Evolutionary conservation across 2,329 filamentous ascomycete species (phyloP).

Genomic region (Rhinocladiella mackenziei): DNA sequence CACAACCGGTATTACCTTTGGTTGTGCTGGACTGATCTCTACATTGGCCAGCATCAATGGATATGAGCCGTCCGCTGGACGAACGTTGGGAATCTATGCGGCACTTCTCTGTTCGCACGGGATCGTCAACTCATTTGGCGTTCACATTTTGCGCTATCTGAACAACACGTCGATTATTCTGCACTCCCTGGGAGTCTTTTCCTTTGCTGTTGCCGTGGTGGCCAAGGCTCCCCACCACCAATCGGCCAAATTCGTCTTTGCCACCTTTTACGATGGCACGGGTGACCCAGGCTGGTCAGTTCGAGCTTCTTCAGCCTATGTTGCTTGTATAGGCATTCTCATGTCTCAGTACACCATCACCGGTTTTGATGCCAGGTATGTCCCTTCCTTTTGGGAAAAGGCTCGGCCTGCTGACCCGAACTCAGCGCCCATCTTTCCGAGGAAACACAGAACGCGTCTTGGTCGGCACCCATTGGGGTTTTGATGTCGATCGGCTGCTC

Average conservation of each 20-base stretch:
- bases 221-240: conserved; percentile 57
- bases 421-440: conserved; percentile 52
- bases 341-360: conserved; percentile 55
- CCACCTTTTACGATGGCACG: conserved; percentile 52
- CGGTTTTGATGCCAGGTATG: conserved; percentile 28
- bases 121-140: conserved; percentile 56
- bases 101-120: conserved; percentile 54
- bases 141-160: conserved; percentile 52
- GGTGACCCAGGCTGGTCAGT: conserved; percentile 52
- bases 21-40: conserved; percentile 45
- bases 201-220: conserved; percentile 54
- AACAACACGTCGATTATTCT: conserved; percentile 56
- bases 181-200: conserved; percentile 52
- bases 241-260: conserved; percentile 53
- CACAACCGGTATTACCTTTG: conserved; percentile 48
- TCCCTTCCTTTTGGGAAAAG: not conserved
- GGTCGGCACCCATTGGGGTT: conserved; percentile 57
- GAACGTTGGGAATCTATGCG: conserved; percentile 58
- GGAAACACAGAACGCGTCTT: conserved; percentile 54
- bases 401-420: conserved; percentile 3
- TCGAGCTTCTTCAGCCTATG: conserved; percentile 52
- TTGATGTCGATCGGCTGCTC: conserved; percentile 55
- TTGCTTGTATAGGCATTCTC: conserved; percentile 52
- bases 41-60: conserved; percentile 45
- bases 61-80: conserved; percentile 44